Evolutionary conservation across 352 stramenopile species (phyloP).

Genomic region (Phytophthora sp.): DNA sequence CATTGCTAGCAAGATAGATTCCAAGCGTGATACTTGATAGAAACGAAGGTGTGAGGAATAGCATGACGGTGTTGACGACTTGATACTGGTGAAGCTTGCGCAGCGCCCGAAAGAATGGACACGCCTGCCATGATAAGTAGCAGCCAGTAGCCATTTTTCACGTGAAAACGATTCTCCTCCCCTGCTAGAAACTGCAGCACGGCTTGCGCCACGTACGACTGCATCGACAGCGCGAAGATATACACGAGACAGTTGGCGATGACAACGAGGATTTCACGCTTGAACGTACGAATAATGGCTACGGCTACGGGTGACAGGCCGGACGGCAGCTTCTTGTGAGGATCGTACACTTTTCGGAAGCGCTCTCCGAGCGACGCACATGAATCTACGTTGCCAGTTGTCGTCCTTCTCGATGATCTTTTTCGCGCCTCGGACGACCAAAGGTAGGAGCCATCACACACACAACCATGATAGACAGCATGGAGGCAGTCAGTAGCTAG

Average conservation of each 20-base stretch:
- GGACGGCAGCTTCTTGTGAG: not conserved
- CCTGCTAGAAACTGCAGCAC: slow-evolving; percentile 22
- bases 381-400: slow-evolving; percentile 32
- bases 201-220: slow-evolving; percentile 22
- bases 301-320: slow-evolving; percentile 14
- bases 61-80: slow-evolving; percentile 57
- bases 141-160: slow-evolving; percentile 20
- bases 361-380: slow-evolving; percentile 1
- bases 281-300: slow-evolving; percentile 17
- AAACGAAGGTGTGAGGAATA: slow-evolving; percentile 53
- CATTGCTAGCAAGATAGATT: slow-evolving; percentile 42
- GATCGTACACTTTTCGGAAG: slow-evolving; percentile 24
- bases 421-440: slow-evolving; percentile 32
- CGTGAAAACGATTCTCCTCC: slow-evolving; percentile 16
- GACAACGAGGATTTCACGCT: slow-evolving; percentile 10
- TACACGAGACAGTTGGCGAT: slow-evolving; percentile 25
- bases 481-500: slow-evolving; percentile 25
- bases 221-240: slow-evolving; percentile 20
- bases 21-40: slow-evolving; percentile 42
- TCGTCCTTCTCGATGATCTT: slow-evolving; percentile 28
- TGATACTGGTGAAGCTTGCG: slow-evolving; percentile 59
- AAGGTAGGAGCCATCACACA: slow-evolving; percentile 31
- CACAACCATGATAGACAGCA: slow-evolving; percentile 26
- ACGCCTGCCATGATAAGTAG: slow-evolving; percentile 12
- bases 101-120: slow-evolving; percentile 34